phyloP scores from a whole-genome alignment of 2,329 filamentous ascomycete species.

The Claviceps pazoutovae region DNA sequence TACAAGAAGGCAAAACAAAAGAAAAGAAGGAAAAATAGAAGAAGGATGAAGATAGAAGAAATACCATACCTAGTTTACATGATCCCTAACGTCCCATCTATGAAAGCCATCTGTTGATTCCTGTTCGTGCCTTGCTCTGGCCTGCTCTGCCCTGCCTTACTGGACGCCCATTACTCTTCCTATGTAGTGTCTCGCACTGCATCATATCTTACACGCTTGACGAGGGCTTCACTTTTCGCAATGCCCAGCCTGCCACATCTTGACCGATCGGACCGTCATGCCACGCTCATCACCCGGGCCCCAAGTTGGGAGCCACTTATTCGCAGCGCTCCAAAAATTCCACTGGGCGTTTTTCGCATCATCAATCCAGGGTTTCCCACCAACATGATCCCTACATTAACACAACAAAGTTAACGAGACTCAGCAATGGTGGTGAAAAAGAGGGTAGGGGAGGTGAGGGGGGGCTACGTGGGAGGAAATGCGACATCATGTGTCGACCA shows the following conservation, averaged over 20 bases:
- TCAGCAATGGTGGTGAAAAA: neutral
- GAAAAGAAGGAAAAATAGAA: neutral
- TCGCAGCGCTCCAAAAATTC: slow-evolving; percentile 28
- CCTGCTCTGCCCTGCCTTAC: too few relatives aligned
- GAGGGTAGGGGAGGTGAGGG: too few relatives aligned
- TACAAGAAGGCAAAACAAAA: neutral
- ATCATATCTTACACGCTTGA: neutral
- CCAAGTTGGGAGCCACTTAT: slow-evolving; percentile 34
- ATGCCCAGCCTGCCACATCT: slow-evolving; percentile 28
- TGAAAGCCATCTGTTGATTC: too few relatives aligned
- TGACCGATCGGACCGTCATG: slow-evolving; percentile 31
- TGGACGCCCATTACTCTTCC: too few relatives aligned
- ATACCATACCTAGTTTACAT: too few relatives aligned
- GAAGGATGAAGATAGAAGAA: too few relatives aligned
- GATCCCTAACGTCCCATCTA: too few relatives aligned
- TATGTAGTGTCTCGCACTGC: too few relatives aligned
- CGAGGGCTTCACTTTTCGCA: slow-evolving; percentile 6
- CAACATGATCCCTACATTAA: slow-evolving; percentile 23
- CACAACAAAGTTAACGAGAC: too few relatives aligned
- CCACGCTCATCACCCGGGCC: slow-evolving; percentile 25
- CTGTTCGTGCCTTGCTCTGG: too few relatives aligned
- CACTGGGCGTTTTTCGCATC: slow-evolving; percentile 22
- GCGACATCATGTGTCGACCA: too few relatives aligned
- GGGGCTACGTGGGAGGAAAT: too few relatives aligned
- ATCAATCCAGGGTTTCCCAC: slow-evolving; percentile 33